phyloP scores from a whole-genome alignment of 768 basidiomycete genomes.

The Pleurotus pulmonarius region DNA sequence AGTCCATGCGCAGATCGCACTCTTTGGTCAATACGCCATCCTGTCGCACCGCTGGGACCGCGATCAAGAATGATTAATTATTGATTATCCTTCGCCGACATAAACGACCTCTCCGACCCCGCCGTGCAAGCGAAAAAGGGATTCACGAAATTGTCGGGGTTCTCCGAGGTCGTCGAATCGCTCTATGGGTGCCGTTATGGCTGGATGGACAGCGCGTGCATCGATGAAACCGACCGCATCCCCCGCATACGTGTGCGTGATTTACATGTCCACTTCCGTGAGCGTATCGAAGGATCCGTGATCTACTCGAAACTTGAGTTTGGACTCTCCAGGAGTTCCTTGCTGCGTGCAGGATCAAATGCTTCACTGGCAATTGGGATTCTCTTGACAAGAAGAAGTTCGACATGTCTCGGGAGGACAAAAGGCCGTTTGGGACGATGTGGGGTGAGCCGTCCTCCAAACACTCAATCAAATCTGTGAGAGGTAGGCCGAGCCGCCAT shows the following conservation, averaged over 20 bases:
- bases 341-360: not conserved
- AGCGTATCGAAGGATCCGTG: not conserved
- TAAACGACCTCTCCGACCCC: too few relatives aligned
- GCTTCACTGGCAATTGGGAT: not conserved
- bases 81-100: not conserved
- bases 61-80: not conserved
- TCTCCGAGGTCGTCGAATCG: not conserved
- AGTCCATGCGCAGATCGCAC: too few relatives aligned
- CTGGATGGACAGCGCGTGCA: constrained; percentile 1
- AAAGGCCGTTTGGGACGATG: too few relatives aligned
- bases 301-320: not conserved
- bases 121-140: not conserved
- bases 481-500: not conserved
- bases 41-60: not conserved
- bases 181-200: not conserved
- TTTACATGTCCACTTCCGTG: not conserved
- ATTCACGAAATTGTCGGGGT: not conserved
- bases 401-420: too few relatives aligned
- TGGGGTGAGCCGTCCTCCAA: too few relatives aligned
- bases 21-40: not conserved
- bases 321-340: not conserved
- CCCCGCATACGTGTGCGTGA: not conserved
- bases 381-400: not conserved
- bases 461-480: not conserved
- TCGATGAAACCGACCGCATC: not conserved